Evolutionary conservation across 441 rosid genomes (phyloP).

Genomic region (Pelargonium fulgidum): DNA sequence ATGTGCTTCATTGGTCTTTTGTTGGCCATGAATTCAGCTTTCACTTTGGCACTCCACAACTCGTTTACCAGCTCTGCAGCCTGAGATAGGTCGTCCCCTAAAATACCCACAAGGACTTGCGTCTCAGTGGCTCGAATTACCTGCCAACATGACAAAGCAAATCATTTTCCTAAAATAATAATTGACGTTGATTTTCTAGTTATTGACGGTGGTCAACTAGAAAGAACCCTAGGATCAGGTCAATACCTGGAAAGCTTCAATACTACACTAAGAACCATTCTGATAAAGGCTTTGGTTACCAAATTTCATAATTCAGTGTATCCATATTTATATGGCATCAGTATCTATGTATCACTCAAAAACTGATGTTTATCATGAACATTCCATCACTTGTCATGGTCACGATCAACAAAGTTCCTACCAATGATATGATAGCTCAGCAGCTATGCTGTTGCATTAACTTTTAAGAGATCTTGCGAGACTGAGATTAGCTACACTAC

Average conservation of each 20-base stretch:
- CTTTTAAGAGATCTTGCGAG: background rate
- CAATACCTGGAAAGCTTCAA: background rate
- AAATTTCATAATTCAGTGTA: background rate
- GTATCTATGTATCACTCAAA: background rate
- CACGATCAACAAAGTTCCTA: background rate
- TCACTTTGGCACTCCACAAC: conserved; percentile 58
- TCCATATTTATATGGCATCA: background rate
- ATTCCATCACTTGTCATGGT: background rate
- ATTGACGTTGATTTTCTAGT: background rate
- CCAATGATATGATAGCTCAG: background rate
- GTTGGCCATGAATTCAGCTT: conserved; percentile 55
- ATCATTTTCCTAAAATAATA: background rate
- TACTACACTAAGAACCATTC: background rate
- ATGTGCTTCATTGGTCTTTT: conserved; percentile 59
- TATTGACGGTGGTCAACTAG: background rate
- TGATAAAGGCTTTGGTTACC: background rate
- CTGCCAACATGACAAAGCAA: conserved; percentile 30
- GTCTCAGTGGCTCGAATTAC: conserved; percentile 59
- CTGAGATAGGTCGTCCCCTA: conserved; percentile 45
- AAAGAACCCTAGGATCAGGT: background rate
- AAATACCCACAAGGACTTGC: conserved; percentile 54
- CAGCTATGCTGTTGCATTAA: background rate
- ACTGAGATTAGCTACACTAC: too few species aligned
- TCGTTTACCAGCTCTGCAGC: conserved; percentile 59
- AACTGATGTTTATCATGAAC: background rate